Percentiles rank a stretch among this genome's conserved stretches.
Evolutionary conservation across 2,329 filamentous ascomycete genomes (phyloP).

Genomic region (Fusarium scirpi): DNA sequence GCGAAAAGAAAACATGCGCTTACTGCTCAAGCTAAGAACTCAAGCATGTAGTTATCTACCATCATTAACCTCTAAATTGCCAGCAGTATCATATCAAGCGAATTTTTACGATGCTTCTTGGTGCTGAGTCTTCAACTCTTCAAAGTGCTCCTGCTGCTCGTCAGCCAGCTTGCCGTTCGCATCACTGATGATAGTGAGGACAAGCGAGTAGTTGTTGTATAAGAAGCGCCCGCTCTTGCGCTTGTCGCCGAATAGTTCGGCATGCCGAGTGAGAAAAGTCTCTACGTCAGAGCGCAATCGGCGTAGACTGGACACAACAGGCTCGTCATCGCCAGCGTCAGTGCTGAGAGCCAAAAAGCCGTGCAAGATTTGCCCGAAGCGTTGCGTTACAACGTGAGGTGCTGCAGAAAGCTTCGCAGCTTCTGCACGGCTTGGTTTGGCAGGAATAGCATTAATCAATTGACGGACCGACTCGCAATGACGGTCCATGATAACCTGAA

Average conservation of each 20-base stretch:
- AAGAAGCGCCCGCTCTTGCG: conserved; percentile 89
- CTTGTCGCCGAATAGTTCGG: conserved; percentile 79
- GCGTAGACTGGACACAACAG: conserved; percentile 82
- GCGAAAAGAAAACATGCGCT: conserved; percentile 38
- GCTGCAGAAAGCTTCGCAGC: conserved; percentile 77
- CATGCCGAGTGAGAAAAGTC: conserved; percentile 81
- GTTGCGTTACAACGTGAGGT: conserved; percentile 90
- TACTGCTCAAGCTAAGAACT: conserved; percentile 26
- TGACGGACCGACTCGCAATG: conserved; percentile 88
- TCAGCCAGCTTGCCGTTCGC: conserved; percentile 76
- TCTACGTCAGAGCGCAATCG: conserved; percentile 86
- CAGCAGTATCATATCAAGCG: background rate
- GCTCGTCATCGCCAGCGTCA: conserved; percentile 95
- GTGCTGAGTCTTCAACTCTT: conserved; percentile 70
- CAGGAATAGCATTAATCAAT: conserved; percentile 66
- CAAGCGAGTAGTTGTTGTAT: conserved; percentile 94
- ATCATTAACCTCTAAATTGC: conserved; percentile 4
- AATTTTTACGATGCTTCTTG: conserved; percentile 55
- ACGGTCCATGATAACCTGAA: conserved; percentile 92
- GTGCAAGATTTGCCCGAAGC: conserved; percentile 93
- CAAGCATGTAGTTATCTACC: conserved; percentile 15
- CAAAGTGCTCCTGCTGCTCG: conserved; percentile 83
- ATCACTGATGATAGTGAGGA: conserved; percentile 92
- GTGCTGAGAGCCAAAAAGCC: conserved; percentile 84
- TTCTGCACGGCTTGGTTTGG: conserved; percentile 60